Base-by-base conservation (phyloP, 345 rosid genomes). In the Dipteronia sinensis region DNA sequence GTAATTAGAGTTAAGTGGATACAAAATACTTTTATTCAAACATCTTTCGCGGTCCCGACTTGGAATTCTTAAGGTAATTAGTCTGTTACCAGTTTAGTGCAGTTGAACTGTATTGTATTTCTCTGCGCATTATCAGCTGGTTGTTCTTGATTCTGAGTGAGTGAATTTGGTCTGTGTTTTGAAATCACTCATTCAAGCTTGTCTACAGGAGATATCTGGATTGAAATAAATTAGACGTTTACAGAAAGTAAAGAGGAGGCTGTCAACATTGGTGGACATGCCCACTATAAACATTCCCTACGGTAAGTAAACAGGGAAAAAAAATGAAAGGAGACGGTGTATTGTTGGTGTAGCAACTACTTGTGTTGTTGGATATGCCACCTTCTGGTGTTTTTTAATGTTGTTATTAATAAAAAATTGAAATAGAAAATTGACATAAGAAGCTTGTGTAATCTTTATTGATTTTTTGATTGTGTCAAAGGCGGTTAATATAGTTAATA, bases 211-310 rank as follows among this genome's bases (percentile, higher is more conserved):
- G 6, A 76, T 40, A 49, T 65, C 63, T 68, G 72, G 76, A 82
- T 74, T 69, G 64, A 74, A 55, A 69, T 64, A 27, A 67, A 19
- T 77, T 76, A 73, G 77, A 71, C 64, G 75, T 77, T 67, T 59
- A 42, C 70, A 66, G 65, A 76, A 76, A 66, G 69, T 66, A 71
- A 81, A 67, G 62, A 20, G 71, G 63, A 64, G 72, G 80, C n/a
- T 17, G 63, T 67, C 66, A 29, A 19, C 20, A 31, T 63, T 58
- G 46, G 49, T 61, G 67, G 61, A 7, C 67, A 59, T 56, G 64
- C 40, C 51, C 72, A 59, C 46, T 13, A 40, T 73, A 58, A 23
- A 22, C 56, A 49, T 17, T 23, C 68, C 51, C 22, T 70, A 31
- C 67, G 82, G 69, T 78, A 78, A 74, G 67, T 46, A 38, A 38